Percentiles rank a stretch among this genome's conserved stretches.
These are phyloP conservation scores for Sporisorium exsertum DNA, from an alignment of 1,284 basidiomycete genomes.

Conservation along the genomic window DNA sequence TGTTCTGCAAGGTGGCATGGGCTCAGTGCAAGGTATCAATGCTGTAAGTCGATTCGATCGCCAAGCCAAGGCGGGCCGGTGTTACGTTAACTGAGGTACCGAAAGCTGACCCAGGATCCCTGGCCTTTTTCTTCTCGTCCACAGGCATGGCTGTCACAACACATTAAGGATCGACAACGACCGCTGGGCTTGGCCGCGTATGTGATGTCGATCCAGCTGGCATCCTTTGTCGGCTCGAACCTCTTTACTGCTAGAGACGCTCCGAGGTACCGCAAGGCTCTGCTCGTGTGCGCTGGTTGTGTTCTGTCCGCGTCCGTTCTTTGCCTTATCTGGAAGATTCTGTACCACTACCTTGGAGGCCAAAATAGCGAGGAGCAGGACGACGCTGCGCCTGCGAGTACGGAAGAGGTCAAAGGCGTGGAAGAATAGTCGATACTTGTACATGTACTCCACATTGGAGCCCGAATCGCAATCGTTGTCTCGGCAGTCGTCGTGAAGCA, in stretches of 20 bases:
- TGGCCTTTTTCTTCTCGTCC: not conserved
- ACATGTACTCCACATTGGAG: too few species aligned
- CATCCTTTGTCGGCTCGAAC: slow-evolving; percentile 2
- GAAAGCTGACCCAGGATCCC: not conserved
- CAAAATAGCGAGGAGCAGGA: not conserved
- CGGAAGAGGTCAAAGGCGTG: not conserved
- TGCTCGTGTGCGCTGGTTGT: not conserved
- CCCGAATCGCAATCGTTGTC: too few species aligned
- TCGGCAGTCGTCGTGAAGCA: too few species aligned
- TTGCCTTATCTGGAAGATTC: not conserved
- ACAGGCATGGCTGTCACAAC: slow-evolving; percentile 3
- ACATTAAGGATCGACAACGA: slow-evolving; percentile 3
- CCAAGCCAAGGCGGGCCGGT: too few species aligned
- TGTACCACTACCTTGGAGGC: not conserved
- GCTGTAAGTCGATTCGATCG: not conserved
- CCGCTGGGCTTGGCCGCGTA: slow-evolving; percentile 3
- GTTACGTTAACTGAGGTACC: too few species aligned
- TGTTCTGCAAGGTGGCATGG: slow-evolving; percentile 2
- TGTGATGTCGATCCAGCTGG: slow-evolving; percentile 1
- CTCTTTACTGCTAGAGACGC: slow-evolving; percentile 1
- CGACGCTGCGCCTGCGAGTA: not conserved
- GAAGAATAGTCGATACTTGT: not conserved
- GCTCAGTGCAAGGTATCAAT: slow-evolving; percentile 4
- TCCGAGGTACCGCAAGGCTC: not conserved
- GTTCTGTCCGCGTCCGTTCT: not conserved